Conservation (phyloP, 139 green algal species). For the Chloropicon primus region DNA sequence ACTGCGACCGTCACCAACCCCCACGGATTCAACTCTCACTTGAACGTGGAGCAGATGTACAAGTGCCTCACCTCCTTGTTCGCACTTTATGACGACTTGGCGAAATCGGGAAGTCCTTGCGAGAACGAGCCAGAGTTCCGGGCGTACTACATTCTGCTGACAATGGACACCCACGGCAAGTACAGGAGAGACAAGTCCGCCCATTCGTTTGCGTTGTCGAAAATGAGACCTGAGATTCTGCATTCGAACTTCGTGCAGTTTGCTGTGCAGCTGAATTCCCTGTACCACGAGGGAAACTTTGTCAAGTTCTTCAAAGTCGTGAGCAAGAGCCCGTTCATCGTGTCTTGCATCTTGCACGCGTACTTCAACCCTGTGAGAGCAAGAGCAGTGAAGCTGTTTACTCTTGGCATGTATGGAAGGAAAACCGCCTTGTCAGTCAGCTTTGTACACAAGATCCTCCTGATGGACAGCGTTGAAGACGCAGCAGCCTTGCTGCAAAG, state of each 20-base stretch:
- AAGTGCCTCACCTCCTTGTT: slow-evolving; percentile 53
- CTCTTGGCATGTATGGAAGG: background rate
- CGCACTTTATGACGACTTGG: slow-evolving; percentile 47
- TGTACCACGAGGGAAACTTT: slow-evolving; percentile 27
- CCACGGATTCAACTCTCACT: slow-evolving; percentile 63
- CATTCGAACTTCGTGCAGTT: slow-evolving; percentile 15
- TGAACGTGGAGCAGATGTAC: slow-evolving; percentile 74
- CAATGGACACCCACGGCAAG: slow-evolving; percentile 48
- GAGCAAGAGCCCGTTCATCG: slow-evolving; percentile 37
- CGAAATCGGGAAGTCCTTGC: background rate
- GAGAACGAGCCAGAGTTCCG: slow-evolving; percentile 50
- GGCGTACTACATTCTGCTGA: slow-evolving; percentile 49
- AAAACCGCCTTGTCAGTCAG: background rate
- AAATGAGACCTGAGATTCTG: slow-evolving; percentile 24
- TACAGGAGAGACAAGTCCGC: slow-evolving; percentile 30
- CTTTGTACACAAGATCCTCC: background rate
- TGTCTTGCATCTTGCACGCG: slow-evolving; percentile 42
- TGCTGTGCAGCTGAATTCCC: slow-evolving; percentile 1
- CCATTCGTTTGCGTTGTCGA: slow-evolving; percentile 4
- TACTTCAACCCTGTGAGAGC: slow-evolving; percentile 25
- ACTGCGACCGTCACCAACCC: slow-evolving; percentile 5
- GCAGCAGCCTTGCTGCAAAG: background rate
- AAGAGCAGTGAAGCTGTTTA: background rate
- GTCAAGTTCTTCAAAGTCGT: slow-evolving; percentile 39
- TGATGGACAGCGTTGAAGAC: background rate